Conservation (phyloP, 2,329 filamentous ascomycete species). For the Tolypocladium capitatum region DNA sequence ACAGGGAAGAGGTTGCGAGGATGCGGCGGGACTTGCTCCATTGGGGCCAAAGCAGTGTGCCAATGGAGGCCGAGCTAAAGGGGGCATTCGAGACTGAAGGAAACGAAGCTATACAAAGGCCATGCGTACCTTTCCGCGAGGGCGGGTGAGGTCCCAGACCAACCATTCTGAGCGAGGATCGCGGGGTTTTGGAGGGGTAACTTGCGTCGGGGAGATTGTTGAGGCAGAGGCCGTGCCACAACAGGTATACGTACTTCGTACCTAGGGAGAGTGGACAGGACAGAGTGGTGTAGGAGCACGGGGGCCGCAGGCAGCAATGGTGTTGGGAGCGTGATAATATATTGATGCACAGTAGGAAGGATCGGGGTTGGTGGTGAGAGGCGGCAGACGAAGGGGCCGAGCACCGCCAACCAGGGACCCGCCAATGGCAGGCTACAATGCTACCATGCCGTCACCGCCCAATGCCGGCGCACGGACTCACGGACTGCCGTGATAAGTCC, state of each 20-base stretch:
- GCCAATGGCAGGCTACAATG: not conserved
- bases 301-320: not conserved
- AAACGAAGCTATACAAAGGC: not conserved
- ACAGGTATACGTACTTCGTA: not conserved
- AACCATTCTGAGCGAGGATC: conserved; percentile 30
- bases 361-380: not conserved
- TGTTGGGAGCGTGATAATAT: not conserved
- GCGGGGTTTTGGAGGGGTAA: conserved; percentile 25
- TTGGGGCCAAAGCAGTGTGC: not conserved
- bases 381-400: too few relatives aligned
- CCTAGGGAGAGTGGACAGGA: not conserved
- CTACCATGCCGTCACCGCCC: not conserved
- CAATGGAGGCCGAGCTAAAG: not conserved
- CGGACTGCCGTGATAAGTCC: too few relatives aligned
- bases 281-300: not conserved
- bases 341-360: not conserved
- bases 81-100: not conserved
- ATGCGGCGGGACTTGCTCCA: not conserved
- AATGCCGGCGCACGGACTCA: too few relatives aligned
- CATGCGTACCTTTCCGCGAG: conserved; percentile 49
- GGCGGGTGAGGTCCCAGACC: conserved; percentile 36
- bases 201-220: conserved; percentile 1
- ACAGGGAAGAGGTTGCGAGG: not conserved
- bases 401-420: too few relatives aligned
- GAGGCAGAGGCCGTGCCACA: not conserved